phyloP scores from a whole-genome alignment of 2,329 filamentous ascomycete genomes.

The Penicillium sp. region DNA sequence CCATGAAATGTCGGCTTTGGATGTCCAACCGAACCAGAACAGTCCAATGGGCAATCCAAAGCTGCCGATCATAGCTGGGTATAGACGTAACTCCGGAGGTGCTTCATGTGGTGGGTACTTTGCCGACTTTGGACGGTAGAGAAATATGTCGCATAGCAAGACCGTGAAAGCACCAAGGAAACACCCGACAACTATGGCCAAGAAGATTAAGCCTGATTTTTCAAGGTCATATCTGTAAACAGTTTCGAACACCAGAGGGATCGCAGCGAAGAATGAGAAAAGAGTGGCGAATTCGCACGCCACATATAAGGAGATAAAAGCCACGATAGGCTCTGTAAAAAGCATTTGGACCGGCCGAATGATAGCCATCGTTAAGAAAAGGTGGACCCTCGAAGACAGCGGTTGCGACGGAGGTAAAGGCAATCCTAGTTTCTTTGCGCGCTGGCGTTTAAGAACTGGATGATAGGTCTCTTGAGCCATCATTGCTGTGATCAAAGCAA shows the following conservation, averaged over 20 bases:
- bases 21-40: slow-evolving; percentile 24
- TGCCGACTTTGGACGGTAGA: slow-evolving; percentile 11
- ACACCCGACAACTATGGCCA: slow-evolving; percentile 17
- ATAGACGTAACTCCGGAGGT: slow-evolving; percentile 18
- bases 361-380: slow-evolving; percentile 22
- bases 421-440: slow-evolving; percentile 8
- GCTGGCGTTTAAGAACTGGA: slow-evolving; percentile 14
- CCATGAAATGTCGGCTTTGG: slow-evolving; percentile 11
- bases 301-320: slow-evolving; percentile 26
- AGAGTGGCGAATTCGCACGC: slow-evolving; percentile 26
- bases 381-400: slow-evolving; percentile 6
- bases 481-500: slow-evolving; percentile 9
- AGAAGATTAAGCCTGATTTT: slow-evolving; percentile 10
- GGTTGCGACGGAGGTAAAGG: slow-evolving; percentile 3
- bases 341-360: slow-evolving; percentile 26
- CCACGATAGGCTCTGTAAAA: slow-evolving; percentile 26
- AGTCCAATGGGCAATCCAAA: slow-evolving; percentile 17
- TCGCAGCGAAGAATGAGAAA: slow-evolving; percentile 14
- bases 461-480: slow-evolving; percentile 20
- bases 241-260: slow-evolving; percentile 10
- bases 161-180: slow-evolving; percentile 14
- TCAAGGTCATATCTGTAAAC: slow-evolving; percentile 13
- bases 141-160: slow-evolving; percentile 14
- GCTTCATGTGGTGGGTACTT: slow-evolving; percentile 2
- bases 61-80: slow-evolving; percentile 20